Conservation (phyloP, 257 asterid species). For the Nyctanthes arbortristis region DNA sequence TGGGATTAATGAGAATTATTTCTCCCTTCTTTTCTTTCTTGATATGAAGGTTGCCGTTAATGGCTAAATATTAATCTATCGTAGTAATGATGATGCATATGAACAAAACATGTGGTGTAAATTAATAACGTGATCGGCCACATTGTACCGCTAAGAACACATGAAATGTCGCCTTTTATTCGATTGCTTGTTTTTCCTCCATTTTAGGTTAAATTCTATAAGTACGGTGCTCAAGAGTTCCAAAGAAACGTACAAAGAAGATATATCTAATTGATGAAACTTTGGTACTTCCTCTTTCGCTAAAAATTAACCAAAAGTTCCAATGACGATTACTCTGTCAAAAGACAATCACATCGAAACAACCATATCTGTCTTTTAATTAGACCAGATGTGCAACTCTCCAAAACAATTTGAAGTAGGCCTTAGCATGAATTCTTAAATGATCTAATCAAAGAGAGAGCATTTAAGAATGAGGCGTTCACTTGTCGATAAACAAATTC, state of each 20-base stretch:
- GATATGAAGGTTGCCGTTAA: not conserved
- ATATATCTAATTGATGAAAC: not conserved
- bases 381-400: no score
- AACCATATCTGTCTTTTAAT: no score
- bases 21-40: not conserved
- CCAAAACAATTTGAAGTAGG: no score
- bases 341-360: no score
- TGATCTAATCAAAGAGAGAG: no score
- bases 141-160: conserved; percentile 20
- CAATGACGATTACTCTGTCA: no score
- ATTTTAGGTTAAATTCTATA: conserved; percentile 16
- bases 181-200: conserved; percentile 15
- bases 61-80: not conserved
- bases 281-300: not conserved
- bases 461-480: no score
- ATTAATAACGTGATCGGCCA: conserved; percentile 28
- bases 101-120: conserved; percentile 26
- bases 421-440: no score
- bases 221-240: not conserved
- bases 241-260: no score
- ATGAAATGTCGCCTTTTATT: conserved; percentile 19
- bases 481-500: no score
- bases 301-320: no score
- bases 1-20: not conserved
- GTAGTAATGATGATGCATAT: conserved; percentile 2